These are phyloP conservation scores for Eragrostis tef DNA, from an alignment of 202 grass and related monocot genomes.

Conservation along the genomic window DNA sequence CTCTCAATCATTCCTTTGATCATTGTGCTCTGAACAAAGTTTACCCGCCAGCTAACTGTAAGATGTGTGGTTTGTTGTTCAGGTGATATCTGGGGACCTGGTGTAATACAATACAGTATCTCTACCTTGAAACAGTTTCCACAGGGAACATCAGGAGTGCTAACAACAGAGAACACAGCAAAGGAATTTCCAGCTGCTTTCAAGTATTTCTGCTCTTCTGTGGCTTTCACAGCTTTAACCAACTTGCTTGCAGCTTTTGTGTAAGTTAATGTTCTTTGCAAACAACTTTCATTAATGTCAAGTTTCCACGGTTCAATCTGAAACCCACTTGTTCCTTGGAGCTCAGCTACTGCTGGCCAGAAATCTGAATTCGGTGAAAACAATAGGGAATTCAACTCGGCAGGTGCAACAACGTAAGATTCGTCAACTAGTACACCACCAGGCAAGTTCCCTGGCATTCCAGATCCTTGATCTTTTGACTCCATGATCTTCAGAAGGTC, in stretches of 20 bases:
- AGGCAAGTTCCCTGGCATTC: constrained; percentile 60
- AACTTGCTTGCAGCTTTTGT: constrained; percentile 72
- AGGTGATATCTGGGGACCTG: constrained; percentile 54
- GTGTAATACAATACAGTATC: constrained; percentile 65
- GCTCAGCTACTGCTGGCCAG: constrained; percentile 58
- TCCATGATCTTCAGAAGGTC: constrained; percentile 61
- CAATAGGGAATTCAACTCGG: constrained; percentile 61
- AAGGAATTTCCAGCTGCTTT: constrained; percentile 64
- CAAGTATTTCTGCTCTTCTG: constrained; percentile 73
- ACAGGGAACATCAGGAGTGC: constrained; percentile 76
- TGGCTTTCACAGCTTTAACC: constrained; percentile 72
- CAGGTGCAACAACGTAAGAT: constrained; percentile 53
- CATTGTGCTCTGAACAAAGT: constrained; percentile 81
- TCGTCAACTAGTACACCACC: constrained; percentile 63
- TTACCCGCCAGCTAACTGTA: constrained; percentile 67
- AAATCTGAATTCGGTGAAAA: constrained; percentile 66
- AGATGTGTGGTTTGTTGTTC: constrained; percentile 65
- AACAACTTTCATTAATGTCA: constrained; percentile 43
- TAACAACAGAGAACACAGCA: constrained; percentile 63
- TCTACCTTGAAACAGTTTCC: constrained; percentile 81
- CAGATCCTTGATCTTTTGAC: constrained; percentile 59
- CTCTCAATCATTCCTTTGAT: constrained; percentile 86
- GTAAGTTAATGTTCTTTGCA: constrained; percentile 61
- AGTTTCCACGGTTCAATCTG: constrained; percentile 71
- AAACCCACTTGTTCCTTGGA: constrained; percentile 71